phyloP scores from a whole-genome alignment of 371 early-diverging fungal genomes.

The Mucor racemosus region DNA sequence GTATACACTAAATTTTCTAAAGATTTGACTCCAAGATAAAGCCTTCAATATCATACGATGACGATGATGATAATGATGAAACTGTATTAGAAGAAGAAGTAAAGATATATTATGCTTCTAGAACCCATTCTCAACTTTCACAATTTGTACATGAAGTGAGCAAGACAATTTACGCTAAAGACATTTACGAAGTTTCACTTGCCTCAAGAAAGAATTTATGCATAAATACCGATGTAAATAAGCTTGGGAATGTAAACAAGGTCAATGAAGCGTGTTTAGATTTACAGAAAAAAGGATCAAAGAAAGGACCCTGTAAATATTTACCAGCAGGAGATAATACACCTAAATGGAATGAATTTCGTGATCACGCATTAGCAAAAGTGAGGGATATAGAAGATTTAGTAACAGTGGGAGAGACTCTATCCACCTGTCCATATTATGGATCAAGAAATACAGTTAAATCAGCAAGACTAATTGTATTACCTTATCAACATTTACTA shows the following conservation, averaged over 20 bases:
- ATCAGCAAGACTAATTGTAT: constrained; percentile 71
- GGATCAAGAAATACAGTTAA: constrained; percentile 71
- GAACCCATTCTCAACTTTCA: constrained; percentile 94
- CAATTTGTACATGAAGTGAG: constrained; percentile 90
- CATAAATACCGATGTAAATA: constrained; percentile 70
- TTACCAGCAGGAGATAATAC: constrained; percentile 51
- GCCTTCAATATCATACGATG: constrained; percentile 8
- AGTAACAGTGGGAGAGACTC: constrained; percentile 64
- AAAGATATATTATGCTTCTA: constrained; percentile 78
- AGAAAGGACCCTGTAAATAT: constrained; percentile 56
- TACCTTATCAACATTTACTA: constrained; percentile 89
- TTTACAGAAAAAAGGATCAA: constrained; percentile 63
- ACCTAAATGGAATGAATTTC: constrained; percentile 58
- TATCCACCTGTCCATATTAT: constrained; percentile 90
- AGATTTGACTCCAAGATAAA: constrained; percentile 24
- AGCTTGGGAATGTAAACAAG: constrained; percentile 48
- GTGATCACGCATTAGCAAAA: constrained; percentile 56
- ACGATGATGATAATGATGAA: constrained; percentile 30
- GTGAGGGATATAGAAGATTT: constrained; percentile 90
- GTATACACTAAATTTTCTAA: not conserved
- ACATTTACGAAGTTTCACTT: constrained; percentile 70
- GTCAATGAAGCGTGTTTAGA: constrained; percentile 85
- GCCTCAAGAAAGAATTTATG: constrained; percentile 89
- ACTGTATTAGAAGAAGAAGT: constrained; percentile 34
- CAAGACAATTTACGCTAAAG: constrained; percentile 74